phyloP scores from a whole-genome alignment of 1,284 basidiomycete species.

The Mycosarcoma maydis region DNA sequence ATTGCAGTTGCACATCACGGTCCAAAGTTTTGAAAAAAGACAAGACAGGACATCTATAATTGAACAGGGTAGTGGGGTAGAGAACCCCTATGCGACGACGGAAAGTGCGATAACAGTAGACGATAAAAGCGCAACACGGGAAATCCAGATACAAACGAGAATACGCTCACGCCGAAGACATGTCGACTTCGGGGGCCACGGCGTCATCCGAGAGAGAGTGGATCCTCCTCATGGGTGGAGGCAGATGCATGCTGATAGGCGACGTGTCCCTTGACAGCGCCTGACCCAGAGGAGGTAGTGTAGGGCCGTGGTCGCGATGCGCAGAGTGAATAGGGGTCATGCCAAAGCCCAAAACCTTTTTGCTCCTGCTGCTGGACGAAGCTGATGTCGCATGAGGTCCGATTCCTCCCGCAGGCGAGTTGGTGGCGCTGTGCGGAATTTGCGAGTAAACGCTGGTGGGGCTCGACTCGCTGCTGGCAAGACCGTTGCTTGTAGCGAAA shows the following conservation, averaged over 20 bases:
- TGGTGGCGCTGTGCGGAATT: constrained; percentile 30
- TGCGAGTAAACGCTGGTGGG: constrained; percentile 44
- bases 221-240: constrained; percentile 42
- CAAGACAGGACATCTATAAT: no score
- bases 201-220: constrained; percentile 18
- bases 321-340: constrained; percentile 49
- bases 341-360: constrained; percentile 33
- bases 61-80: no score
- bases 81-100: no score
- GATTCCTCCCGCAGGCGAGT: constrained; percentile 33
- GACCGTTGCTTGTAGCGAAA: constrained; percentile 22
- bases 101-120: neutral
- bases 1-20: no score
- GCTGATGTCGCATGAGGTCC: constrained; percentile 12
- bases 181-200: constrained; percentile 35
- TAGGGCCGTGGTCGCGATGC: constrained; percentile 27
- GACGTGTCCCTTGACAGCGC: constrained; percentile 36
- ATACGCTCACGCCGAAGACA: constrained; percentile 26
- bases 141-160: no score
- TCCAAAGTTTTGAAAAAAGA: no score
- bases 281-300: constrained; percentile 41
- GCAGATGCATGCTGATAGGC: constrained; percentile 44
- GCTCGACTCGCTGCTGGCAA: constrained; percentile 43
- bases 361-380: constrained; percentile 11
- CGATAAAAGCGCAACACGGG: no score